phyloP scores from a whole-genome alignment of 1,284 basidiomycete genomes.

The Cryptococcus depauperatus region DNA sequence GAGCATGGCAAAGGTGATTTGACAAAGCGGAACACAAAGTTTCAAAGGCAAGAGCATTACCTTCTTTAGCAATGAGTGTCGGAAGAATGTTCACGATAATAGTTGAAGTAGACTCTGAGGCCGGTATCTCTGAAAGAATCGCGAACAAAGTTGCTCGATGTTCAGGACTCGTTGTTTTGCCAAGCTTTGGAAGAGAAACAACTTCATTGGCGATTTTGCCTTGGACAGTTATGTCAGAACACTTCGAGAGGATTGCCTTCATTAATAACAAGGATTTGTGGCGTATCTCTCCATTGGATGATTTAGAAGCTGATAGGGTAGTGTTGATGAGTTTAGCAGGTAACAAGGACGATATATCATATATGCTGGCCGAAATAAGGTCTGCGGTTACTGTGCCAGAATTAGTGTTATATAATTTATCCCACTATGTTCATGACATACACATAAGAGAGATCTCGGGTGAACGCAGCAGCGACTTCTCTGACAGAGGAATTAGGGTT shows the following conservation, averaged over 20 bases:
- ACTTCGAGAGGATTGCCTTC: conserved; percentile 49
- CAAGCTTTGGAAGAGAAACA: conserved; percentile 61
- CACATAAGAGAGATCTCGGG: conserved; percentile 40
- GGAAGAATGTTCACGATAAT: conserved; percentile 53
- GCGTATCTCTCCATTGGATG: conserved; percentile 61
- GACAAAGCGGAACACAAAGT: conserved; percentile 54
- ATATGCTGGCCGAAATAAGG: conserved; percentile 34
- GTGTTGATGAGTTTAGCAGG: conserved; percentile 61
- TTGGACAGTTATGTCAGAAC: conserved; percentile 33
- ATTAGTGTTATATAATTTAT: conserved; percentile 1
- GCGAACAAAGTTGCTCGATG: conserved; percentile 73
- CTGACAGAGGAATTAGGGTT: conserved; percentile 38
- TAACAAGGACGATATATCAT: conserved; percentile 51
- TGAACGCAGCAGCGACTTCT: conserved; percentile 41
- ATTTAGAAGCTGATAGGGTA: conserved; percentile 65
- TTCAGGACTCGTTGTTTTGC: conserved; percentile 77
- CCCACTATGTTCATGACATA: conserved; percentile 10
- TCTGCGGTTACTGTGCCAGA: conserved; percentile 29
- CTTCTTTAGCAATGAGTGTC: conserved; percentile 67
- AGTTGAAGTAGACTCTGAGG: conserved; percentile 52
- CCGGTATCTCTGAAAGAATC: conserved; percentile 58
- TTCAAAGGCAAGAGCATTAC: conserved; percentile 55
- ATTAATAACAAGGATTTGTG: conserved; percentile 57
- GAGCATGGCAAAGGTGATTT: conserved; percentile 54
- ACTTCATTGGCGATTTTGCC: conserved; percentile 56